Percentiles rank a stretch among this genome's conserved stretches.
These are phyloP conservation scores for Dicorynia guianensis DNA, from an alignment of 306 rosid species.

Conservation along the genomic window DNA sequence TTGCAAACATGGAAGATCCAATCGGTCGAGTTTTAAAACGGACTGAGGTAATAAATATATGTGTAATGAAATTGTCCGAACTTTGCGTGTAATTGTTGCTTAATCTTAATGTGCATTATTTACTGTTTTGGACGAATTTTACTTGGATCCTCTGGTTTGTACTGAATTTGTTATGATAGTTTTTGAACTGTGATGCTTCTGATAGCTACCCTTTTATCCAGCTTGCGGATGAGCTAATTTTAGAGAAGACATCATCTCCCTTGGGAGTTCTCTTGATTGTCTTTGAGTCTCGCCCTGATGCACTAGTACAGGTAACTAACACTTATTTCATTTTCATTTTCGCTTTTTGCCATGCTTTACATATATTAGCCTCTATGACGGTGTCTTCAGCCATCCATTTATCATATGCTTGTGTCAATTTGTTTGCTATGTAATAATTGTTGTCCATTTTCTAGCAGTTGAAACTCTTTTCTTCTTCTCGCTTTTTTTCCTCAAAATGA, in stretches of 20 bases:
- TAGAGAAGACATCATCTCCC: constrained; percentile 95
- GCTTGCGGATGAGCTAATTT: constrained; percentile 91
- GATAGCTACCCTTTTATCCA: constrained; percentile 47
- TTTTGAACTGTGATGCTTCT: constrained; percentile 42
- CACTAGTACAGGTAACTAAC: constrained; percentile 81
- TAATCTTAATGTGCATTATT: constrained; percentile 7
- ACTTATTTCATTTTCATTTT: not conserved
- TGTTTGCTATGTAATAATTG: too few relatives aligned
- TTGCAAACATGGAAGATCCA: constrained; percentile 97
- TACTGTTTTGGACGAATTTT: constrained; percentile 28
- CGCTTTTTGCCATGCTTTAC: not conserved
- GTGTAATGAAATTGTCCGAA: not conserved
- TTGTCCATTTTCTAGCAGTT: not conserved
- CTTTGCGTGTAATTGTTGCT: constrained; percentile 25
- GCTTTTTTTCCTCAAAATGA: not conserved
- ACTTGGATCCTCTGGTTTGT: constrained; percentile 28
- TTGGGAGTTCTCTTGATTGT: constrained; percentile 92
- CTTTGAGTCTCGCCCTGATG: constrained; percentile 99
- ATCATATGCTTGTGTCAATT: too few relatives aligned
- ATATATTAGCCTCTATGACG: not conserved
- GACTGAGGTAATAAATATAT: constrained; percentile 69
- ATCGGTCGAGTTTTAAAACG: constrained; percentile 79
- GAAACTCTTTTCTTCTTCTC: not conserved
- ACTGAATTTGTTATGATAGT: constrained; percentile 20
- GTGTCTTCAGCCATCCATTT: too few relatives aligned